Percentiles rank a stretch among this genome's conserved stretches.
phyloP scores from a whole-genome alignment of 1,139 yeast genomes.

The Kodamaea suecica region DNA sequence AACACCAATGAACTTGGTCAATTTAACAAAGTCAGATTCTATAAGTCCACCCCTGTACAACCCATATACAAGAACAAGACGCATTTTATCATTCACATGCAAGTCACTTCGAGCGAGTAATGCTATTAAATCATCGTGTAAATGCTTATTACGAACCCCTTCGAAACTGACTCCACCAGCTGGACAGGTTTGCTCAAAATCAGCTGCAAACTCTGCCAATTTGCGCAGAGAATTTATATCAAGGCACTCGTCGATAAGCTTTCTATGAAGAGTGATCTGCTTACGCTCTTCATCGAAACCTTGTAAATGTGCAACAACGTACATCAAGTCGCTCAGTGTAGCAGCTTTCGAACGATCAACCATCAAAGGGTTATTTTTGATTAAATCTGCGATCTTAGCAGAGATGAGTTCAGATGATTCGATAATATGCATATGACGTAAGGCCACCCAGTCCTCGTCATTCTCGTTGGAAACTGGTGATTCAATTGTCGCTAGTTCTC shows the following conservation, averaged over 20 bases:
- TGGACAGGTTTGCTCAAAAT: constrained; percentile 70
- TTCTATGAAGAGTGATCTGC: constrained; percentile 57
- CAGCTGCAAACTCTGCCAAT: constrained; percentile 60
- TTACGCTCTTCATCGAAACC: constrained; percentile 68
- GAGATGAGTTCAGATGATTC: constrained; percentile 68
- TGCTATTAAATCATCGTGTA: constrained; percentile 65
- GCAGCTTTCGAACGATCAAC: constrained; percentile 61
- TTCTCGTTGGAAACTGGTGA: constrained; percentile 51
- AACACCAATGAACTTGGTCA: constrained; percentile 68
- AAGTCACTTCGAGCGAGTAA: constrained; percentile 54
- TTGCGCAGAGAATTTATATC: constrained; percentile 50
- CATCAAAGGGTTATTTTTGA: constrained; percentile 69
- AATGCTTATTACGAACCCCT: constrained; percentile 59
- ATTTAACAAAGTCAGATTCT: constrained; percentile 67
- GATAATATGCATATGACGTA: constrained; percentile 74
- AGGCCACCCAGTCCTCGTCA: constrained; percentile 72
- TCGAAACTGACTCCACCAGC: constrained; percentile 73
- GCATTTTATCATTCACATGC: constrained; percentile 61
- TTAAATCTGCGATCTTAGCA: constrained; percentile 61
- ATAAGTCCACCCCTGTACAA: constrained; percentile 82
- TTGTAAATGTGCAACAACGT: constrained; percentile 63
- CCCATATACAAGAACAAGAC: constrained; percentile 76
- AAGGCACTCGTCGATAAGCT: constrained; percentile 57
- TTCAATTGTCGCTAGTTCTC: constrained; percentile 44
- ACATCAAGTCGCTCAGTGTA: constrained; percentile 58